Evolutionary conservation across 2,329 filamentous ascomycete species (phyloP), one percentile per base, ranked within the genome.

Genomic region (Berkeleyomyces basicola): DNA sequence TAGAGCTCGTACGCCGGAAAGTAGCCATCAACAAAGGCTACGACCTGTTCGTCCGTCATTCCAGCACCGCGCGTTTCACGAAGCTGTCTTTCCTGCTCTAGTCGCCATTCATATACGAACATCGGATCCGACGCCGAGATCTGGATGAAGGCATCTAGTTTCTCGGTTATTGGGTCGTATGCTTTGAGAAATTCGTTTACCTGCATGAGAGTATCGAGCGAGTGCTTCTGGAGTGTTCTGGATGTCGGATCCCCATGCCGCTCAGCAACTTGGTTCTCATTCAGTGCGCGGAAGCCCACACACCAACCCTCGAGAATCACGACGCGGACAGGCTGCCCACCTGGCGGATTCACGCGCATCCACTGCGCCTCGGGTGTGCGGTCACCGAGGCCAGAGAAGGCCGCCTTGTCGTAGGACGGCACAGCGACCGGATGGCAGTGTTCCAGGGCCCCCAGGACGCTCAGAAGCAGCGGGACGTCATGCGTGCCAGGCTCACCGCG

Each of bases 301-400:
- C 87, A 93, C 91, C 90, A 96, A 16, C 91, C 90, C 72, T 96
- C 90, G 66, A 96, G 84, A 60, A 96, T 82, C 31, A 96, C 79
- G 5, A 92, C 82, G 33, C 80, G 73, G 33, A 81, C 73, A n/a
- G 72, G 75, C 2, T 70, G 71, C 61, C 80, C 76, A 7, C 78
- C 78, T 0, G 72, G 73, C 55, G 71, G 73, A 67, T 83, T 82
- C 64, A 86, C 78, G 11, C 70, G 69, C 36, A 78, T 74, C 88
- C 90, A 95, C 57, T 78, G 70, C 9, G 73, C 74, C 63, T 80
- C 73, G 0, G 85, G 81, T 0, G 81, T 76, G 59, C 90, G 84
- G 73, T 95, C 90, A 31, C 90, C 90, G 65, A 85, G 80, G 9
- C 90, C 90, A 31, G 76, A 74, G 73, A 84, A 89, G 14, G 83